Evolutionary conservation across 225 moss, liverwort and hornwort species (phyloP), one percentile per base, ranked within the genome.

Genomic region (Marchantia polymorpha): DNA sequence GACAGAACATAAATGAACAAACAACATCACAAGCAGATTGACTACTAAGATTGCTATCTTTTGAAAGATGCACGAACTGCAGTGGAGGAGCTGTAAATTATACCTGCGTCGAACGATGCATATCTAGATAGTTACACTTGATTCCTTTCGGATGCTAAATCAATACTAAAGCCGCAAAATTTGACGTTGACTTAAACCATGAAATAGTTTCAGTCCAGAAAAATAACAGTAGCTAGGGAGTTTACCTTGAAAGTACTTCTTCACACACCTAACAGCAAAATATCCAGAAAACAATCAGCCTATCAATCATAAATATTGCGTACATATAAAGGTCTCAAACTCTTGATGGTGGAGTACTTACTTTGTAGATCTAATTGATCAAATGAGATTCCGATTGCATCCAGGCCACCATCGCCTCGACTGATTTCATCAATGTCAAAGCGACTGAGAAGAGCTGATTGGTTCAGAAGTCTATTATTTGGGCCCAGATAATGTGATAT

Each of bases 351-450:
- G 31, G 26, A 72, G 78, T 48, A 25, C 84, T 89, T 89, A 94
- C 94, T 89, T 82, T 89, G 84, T 82, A 93, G 83, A 80, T 95
- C 89, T 53, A 95, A 86, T 71, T 90, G 88, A 81, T 93, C 93
- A 84, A 95, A 93, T 50, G 83, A 82, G 68, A 95, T 50, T 52
- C 94, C 93, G 73, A 95, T 87, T 59, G 88, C 82, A 66, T 91
- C 89, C 0, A 78, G 86, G 70, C 82, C 86, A 67, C 84, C 85
- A 76, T 82, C 86, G 75, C 82, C 83, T 75, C 83, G 85, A 72
- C 79, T 89, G 81, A 95, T 74, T 81, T 89, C 91, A 64, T 86
- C 88, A 64, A 91, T 82, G 79, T 79, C 89, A 73, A 89, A 87
- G 74, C 64, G 70, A 72, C 79, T 52, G 52, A 60, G 63, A 76